Evolutionary conservation across 805 yeast species (phyloP).

Genomic region (Tanozyma kutaoensis): DNA sequence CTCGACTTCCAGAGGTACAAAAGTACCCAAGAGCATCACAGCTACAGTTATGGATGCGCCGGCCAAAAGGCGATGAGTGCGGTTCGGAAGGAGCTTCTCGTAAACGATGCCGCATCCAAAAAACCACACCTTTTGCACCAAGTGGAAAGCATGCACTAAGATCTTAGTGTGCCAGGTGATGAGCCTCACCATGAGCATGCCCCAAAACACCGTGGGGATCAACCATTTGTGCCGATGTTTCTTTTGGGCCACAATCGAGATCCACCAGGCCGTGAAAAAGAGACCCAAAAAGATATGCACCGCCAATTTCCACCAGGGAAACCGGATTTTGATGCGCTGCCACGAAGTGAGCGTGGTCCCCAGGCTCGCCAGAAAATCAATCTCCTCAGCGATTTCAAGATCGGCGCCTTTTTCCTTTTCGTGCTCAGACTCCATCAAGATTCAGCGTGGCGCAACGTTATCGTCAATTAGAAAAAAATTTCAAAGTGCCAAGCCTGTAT

Average conservation of each 20-base stretch:
- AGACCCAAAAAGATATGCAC: conserved; percentile 8
- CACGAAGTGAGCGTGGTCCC: not conserved
- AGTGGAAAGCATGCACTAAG: conserved; percentile 5
- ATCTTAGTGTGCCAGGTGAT: conserved; percentile 34
- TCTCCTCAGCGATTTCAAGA: too few species aligned
- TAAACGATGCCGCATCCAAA: conserved; percentile 19
- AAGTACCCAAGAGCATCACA: conserved; percentile 40
- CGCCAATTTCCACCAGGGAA: conserved; percentile 6
- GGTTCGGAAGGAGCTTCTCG: conserved; percentile 25
- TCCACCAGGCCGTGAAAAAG: conserved; percentile 27
- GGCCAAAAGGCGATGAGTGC: conserved; percentile 22
- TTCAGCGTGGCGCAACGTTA: too few species aligned
- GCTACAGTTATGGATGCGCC: conserved; percentile 33
- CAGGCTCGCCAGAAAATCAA: too few species aligned
- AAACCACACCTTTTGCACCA: conserved; percentile 11
- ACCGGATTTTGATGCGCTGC: conserved; percentile 4
- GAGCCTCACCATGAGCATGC: conserved; percentile 34
- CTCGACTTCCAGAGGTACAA: conserved; percentile 32
- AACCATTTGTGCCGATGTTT: conserved; percentile 40
- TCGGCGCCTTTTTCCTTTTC: too few species aligned
- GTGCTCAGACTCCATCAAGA: too few species aligned
- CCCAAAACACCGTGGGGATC: conserved; percentile 43
- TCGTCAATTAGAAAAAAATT: too few species aligned
- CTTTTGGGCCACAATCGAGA: conserved; percentile 36
- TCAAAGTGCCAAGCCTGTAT: too few species aligned